phyloP scores from a whole-genome alignment of 1,284 basidiomycete genomes.

The Fomitiporia mediterranea region DNA sequence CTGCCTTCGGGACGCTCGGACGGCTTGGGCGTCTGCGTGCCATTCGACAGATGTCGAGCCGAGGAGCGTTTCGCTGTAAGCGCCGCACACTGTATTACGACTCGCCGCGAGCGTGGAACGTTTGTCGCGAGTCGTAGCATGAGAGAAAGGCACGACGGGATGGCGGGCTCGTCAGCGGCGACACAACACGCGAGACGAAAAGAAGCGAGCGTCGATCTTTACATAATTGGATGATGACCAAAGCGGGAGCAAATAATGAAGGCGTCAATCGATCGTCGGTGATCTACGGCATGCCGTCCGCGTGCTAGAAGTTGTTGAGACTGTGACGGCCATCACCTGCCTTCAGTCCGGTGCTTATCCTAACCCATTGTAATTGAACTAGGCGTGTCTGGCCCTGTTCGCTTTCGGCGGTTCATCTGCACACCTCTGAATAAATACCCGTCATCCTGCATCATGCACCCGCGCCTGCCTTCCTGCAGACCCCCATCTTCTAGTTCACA shows the following conservation, averaged over 20 bases:
- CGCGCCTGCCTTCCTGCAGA: background rate
- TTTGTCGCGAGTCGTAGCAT: slow-evolving; percentile 4
- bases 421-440: slow-evolving; percentile 4
- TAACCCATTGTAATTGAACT: background rate
- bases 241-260: background rate
- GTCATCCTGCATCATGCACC: background rate
- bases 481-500: background rate
- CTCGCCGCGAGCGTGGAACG: background rate
- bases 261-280: background rate
- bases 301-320: background rate
- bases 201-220: background rate
- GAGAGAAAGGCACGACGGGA: background rate
- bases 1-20: background rate
- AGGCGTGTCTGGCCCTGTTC: too few relatives aligned
- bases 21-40: background rate
- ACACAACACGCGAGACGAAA: background rate
- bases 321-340: slow-evolving; percentile 1
- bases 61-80: background rate
- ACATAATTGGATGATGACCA: background rate
- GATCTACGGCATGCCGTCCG: background rate
- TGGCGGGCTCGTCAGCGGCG: background rate
- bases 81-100: background rate
- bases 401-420: too few relatives aligned
- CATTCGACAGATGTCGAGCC: background rate
- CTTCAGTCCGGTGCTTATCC: background rate